Percentiles rank a stretch among this genome's conserved stretches.
Evolutionary conservation across 768 basidiomycete genomes (phyloP).

Genomic region (Xanthoconium stramineum): DNA sequence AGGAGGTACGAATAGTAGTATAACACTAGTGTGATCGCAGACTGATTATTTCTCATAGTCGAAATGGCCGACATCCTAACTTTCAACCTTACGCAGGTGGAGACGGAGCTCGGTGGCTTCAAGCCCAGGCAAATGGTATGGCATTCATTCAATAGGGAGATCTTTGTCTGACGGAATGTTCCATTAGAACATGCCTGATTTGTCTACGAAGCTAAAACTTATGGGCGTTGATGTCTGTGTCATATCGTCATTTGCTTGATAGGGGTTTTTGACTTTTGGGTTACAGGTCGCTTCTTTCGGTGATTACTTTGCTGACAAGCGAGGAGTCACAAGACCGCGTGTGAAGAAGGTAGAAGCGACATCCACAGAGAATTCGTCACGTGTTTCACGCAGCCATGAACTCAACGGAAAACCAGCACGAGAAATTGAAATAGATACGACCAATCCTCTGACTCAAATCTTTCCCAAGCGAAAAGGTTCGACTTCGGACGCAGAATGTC

Average conservation of each 20-base stretch:
- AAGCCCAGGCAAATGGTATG: slow-evolving; percentile 43
- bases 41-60: slow-evolving; percentile 25
- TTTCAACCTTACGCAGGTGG: slow-evolving; percentile 64
- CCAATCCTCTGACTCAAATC: neutral
- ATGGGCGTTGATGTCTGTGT: slow-evolving; percentile 53
- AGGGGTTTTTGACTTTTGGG: neutral
- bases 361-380: neutral
- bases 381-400: neutral
- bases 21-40: too few species aligned
- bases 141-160: neutral
- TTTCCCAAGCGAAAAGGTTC: neutral
- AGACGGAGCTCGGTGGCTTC: slow-evolving; percentile 40
- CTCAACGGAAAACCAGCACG: neutral
- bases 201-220: slow-evolving; percentile 63
- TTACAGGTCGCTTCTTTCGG: slow-evolving; percentile 62
- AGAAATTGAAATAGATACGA: slow-evolving; percentile 23
- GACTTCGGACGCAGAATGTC: slow-evolving; percentile 33
- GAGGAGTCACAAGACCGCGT: neutral
- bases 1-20: slow-evolving; percentile 37
- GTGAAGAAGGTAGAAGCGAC: neutral
- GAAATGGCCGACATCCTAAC: slow-evolving; percentile 76
- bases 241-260: neutral
- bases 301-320: slow-evolving; percentile 65
- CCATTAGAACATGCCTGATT: slow-evolving; percentile 53
- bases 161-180: neutral